These are phyloP conservation scores for Aspergillus bertholletiae DNA, from an alignment of 495 filamentous ascomycete species.

Conservation along the genomic window DNA sequence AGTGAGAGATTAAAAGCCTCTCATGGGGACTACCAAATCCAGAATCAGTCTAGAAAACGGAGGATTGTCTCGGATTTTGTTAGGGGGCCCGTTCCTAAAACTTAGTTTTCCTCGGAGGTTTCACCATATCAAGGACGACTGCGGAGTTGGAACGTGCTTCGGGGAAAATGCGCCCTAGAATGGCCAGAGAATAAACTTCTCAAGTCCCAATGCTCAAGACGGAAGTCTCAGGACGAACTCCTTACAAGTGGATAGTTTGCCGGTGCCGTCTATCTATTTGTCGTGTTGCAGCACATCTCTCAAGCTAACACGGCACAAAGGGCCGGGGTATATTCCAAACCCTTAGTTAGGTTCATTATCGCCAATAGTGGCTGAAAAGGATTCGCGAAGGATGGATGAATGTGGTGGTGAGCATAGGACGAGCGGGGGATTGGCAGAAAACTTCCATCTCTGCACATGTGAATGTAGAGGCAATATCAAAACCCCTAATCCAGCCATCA, in stretches of 20 bases:
- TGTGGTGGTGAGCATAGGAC: background rate
- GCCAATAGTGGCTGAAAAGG: background rate
- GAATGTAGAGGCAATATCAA: background rate
- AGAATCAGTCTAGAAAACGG: background rate
- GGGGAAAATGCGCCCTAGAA: conserved; percentile 2
- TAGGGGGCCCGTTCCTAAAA: conserved; percentile 10
- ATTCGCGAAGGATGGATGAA: background rate
- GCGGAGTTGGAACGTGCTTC: conserved; percentile 11
- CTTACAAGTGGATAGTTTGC: conserved; percentile 5
- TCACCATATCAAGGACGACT: conserved; percentile 21
- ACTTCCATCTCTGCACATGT: background rate
- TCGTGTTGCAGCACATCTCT: background rate
- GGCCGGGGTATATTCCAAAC: background rate
- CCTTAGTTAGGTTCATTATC: background rate
- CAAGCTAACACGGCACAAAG: background rate
- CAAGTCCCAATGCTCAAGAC: conserved; percentile 1
- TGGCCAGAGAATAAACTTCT: conserved; percentile 13
- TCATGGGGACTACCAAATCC: background rate
- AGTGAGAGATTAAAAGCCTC: background rate
- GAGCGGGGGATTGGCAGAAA: background rate
- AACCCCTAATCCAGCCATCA: background rate
- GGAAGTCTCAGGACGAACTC: conserved; percentile 7
- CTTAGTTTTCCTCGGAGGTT: conserved; percentile 17
- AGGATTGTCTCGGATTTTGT: conserved; percentile 13
- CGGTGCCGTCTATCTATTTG: background rate